Evolutionary conservation across 2,329 filamentous ascomycete species (phyloP), one percentile per base, ranked within the genome.

Genomic region (Penicillium sp.): DNA sequence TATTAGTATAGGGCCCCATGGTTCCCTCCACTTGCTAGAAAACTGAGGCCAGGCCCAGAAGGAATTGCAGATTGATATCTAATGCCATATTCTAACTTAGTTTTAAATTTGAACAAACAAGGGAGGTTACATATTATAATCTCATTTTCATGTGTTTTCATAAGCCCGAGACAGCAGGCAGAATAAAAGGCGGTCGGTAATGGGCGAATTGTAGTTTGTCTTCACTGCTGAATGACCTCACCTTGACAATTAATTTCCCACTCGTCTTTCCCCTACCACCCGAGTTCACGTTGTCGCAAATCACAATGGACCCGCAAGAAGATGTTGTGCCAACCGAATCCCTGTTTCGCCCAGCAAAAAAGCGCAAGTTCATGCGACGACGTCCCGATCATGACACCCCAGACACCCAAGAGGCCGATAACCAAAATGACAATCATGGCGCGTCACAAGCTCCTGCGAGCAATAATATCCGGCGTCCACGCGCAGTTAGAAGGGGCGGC

Each of bases 281-380:
- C 31, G 38, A 35, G 15, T 47, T 50, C 38, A 13, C 23, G 1
- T 23, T 37, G 25, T 45, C 33, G 49, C 46, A 42, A 48, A 21
- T 21, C 33, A 63, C 6, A 4, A 76, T 76, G 73, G 67, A 74
- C 43, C 59, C 68, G 3, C 66, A 74, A 21, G 38, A 58, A 8
- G 58, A 63, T 19, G 33, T 59, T 40, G 37, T 58, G 0, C 59
- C 71, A 38, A 38, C 33, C 5, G 71, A 74, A 42, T 64, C 77
- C 7, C 60, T 79, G 13, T 82, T 82, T 62, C 75, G 81, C 33
- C 74, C 80, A 17, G 74, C 74, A 8, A 84, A 84, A 71, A 76
- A 78, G 54, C 75, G 80, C 59, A 84, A 81, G 65, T 77, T 81
- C 53, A 72, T 80, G 61, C 79, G 81, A 55, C 80, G 78, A 62